These are phyloP conservation scores for Rhynchospora breviuscula DNA, from an alignment of 176 grass and related monocot genomes.

Conservation along the genomic window DNA sequence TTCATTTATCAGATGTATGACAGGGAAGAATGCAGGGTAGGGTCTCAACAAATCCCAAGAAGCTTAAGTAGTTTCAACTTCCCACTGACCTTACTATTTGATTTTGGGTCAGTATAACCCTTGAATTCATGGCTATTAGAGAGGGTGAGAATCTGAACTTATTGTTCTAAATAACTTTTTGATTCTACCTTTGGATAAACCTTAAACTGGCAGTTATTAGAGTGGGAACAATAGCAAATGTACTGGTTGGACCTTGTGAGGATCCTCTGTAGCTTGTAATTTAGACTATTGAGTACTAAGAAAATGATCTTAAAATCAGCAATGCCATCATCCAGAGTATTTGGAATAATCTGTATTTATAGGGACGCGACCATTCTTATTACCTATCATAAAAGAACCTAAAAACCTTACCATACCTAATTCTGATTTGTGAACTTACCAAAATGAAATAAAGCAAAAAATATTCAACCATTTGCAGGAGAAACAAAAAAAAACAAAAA, in stretches of 20 bases:
- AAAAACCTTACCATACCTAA: neutral
- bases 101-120: neutral
- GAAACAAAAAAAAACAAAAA: neutral
- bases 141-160: too few relatives aligned
- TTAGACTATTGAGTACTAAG: neutral
- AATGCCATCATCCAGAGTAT: too few relatives aligned
- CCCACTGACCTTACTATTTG: neutral
- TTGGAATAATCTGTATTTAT: too few relatives aligned
- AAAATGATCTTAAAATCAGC: too few relatives aligned
- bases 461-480: neutral
- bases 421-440: neutral
- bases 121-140: too few relatives aligned
- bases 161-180: too few relatives aligned
- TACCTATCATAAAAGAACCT: neutral
- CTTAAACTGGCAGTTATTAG: too few relatives aligned
- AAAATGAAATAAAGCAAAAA: neutral
- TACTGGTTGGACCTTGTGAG: too few relatives aligned
- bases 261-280: neutral
- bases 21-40: neutral
- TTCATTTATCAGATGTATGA: neutral
- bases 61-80: neutral
- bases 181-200: too few relatives aligned
- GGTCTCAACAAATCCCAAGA: neutral
- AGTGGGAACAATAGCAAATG: too few relatives aligned
- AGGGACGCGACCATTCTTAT: too few relatives aligned